A percentile compares a stretch with the other conserved stretches of the same genome.
These are phyloP conservation scores for Fusarium abutilonis DNA, from an alignment of 2,329 filamentous ascomycete species.

Conservation along the genomic window DNA sequence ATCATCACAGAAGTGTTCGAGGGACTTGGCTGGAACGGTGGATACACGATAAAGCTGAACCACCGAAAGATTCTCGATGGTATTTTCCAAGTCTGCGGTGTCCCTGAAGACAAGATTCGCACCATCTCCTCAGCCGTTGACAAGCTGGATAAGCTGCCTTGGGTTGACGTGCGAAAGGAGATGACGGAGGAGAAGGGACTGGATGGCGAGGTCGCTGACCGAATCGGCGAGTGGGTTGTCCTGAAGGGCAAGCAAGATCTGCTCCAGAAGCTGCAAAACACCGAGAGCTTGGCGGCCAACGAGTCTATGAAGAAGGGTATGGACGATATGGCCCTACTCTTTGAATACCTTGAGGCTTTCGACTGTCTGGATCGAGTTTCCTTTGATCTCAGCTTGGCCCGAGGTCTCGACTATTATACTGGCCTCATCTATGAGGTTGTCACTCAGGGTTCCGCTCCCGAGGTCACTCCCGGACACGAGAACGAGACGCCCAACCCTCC, in stretches of 20 bases:
- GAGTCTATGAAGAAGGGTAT: constrained; percentile 81
- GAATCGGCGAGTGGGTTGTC: constrained; percentile 85
- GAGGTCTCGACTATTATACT: constrained; percentile 93
- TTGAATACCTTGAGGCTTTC: constrained; percentile 84
- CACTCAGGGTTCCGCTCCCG: constrained; percentile 77
- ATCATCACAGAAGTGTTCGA: constrained; percentile 89
- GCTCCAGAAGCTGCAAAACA: constrained; percentile 72
- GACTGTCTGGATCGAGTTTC: constrained; percentile 77
- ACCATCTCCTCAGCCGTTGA: constrained; percentile 93
- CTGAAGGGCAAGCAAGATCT: constrained; percentile 80
- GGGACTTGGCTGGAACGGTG: constrained; percentile 75
- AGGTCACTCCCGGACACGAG: constrained; percentile 52
- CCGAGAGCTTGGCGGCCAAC: constrained; percentile 76
- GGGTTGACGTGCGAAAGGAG: constrained; percentile 88
- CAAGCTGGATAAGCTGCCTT: constrained; percentile 93
- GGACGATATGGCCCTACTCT: constrained; percentile 81
- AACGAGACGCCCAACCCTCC: constrained; percentile 53
- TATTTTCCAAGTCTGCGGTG: constrained; percentile 89
- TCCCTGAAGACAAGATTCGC: constrained; percentile 85
- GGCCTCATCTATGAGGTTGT: constrained; percentile 91
- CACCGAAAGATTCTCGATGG: constrained; percentile 94
- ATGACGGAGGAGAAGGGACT: constrained; percentile 95
- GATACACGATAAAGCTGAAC: constrained; percentile 91
- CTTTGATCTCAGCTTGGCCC: constrained; percentile 89
- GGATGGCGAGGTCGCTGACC: constrained; percentile 78